phyloP scores from a whole-genome alignment of 2,329 filamentous ascomycete species.

The Microsporum ferrugineum region DNA sequence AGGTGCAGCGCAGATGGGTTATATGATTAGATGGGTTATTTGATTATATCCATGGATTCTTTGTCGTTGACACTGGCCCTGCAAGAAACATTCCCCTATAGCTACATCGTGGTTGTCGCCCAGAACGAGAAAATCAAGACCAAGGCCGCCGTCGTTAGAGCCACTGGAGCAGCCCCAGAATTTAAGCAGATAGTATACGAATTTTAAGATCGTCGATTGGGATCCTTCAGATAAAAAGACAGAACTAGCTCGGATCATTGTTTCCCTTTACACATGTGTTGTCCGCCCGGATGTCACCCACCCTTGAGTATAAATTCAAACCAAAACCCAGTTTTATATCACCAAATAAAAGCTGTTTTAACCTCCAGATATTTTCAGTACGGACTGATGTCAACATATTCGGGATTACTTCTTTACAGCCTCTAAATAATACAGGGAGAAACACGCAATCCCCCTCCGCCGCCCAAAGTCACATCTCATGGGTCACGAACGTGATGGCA shows the following conservation, averaged over 20 bases:
- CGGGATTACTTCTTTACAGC: neutral
- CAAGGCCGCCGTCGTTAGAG: neutral
- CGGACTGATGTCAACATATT: neutral
- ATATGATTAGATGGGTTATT: neutral
- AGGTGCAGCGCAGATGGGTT: neutral
- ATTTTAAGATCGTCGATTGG: neutral
- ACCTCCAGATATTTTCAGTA: neutral
- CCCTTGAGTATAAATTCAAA: neutral
- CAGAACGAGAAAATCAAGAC: neutral
- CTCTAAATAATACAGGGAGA: neutral
- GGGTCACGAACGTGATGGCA: neutral
- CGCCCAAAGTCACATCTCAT: neutral
- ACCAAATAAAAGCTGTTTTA: neutral
- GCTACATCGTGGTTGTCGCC: neutral
- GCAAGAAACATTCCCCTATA: neutral
- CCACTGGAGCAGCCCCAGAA: neutral
- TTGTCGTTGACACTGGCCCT: neutral
- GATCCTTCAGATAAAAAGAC: neutral
- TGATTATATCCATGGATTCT: neutral
- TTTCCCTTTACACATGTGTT: neutral
- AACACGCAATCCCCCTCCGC: neutral
- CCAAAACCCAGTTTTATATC: neutral
- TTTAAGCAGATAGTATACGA: neutral
- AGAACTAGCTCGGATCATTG: neutral
- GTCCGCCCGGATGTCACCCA: neutral